Percentiles rank a stretch among this genome's conserved stretches.
Conservation (phyloP, 306 rosid genomes). For the Vicia sativa region DNA sequence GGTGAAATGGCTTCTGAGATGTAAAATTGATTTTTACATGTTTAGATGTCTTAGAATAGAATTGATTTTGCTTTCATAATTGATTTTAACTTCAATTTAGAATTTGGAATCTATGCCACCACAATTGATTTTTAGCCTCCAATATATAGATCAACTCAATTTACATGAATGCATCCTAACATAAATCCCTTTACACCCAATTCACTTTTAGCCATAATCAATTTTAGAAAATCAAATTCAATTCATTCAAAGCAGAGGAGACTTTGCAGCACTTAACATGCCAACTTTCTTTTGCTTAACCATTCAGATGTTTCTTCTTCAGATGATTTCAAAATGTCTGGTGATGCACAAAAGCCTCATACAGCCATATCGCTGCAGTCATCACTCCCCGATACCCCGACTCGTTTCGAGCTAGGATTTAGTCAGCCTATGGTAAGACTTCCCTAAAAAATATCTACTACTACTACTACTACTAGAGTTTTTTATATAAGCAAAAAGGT, state of each 20-base stretch:
- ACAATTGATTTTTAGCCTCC: not conserved
- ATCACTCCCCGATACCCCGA: conserved; percentile 48
- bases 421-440: conserved; percentile 75
- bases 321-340: conserved; percentile 60
- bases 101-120: not conserved
- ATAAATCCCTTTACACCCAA: not conserved
- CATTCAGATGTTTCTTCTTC: conserved; percentile 39
- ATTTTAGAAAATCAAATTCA: not conserved
- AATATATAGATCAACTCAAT: not conserved
- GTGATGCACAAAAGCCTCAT: conserved; percentile 59
- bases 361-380: conserved; percentile 61
- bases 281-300: conserved; percentile 2
- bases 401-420: conserved; percentile 79
- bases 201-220: not conserved
- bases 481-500: too few relatives aligned
- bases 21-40: not conserved
- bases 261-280: not conserved
- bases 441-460: conserved; percentile 4
- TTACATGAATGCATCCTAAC: not conserved
- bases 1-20: not conserved
- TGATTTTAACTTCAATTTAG: not conserved
- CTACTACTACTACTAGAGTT: too few relatives aligned
- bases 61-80: not conserved
- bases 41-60: not conserved
- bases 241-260: not conserved